Evolutionary conservation across 1,284 basidiomycete species (phyloP).

Genomic region (Puccinia polysora): DNA sequence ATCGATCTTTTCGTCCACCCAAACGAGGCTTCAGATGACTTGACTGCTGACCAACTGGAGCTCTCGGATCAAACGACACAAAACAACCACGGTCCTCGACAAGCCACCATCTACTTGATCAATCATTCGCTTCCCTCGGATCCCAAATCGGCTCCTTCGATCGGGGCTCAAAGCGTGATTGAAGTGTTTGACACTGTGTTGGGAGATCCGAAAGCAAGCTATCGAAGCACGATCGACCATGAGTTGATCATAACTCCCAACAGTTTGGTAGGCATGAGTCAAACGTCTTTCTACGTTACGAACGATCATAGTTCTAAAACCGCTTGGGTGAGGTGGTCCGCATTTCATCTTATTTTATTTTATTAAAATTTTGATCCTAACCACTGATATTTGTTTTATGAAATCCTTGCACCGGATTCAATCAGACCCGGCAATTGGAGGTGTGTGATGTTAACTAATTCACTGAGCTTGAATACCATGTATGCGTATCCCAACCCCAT

Average conservation of each 20-base stretch:
- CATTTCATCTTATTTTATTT: not conserved
- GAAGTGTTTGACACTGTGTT: constrained; percentile 36
- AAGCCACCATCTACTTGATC: constrained; percentile 35
- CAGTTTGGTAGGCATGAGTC: constrained; percentile 29
- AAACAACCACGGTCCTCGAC: not conserved
- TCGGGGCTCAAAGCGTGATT: constrained; percentile 31
- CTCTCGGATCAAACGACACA: constrained; percentile 4
- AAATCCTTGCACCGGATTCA: not conserved
- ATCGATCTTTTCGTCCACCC: constrained; percentile 19
- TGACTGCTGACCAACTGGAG: not conserved
- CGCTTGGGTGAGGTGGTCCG: constrained; percentile 29
- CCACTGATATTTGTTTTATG: no score
- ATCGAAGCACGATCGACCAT: constrained; percentile 24
- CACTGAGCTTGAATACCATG: not conserved
- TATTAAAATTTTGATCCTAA: not conserved
- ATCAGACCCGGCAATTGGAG: constrained; percentile 26
- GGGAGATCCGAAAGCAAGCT: constrained; percentile 19
- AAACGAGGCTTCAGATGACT: not conserved
- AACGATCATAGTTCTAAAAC: constrained; percentile 28
- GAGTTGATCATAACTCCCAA: constrained; percentile 25
- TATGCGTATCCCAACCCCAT: not conserved
- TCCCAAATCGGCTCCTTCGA: not conserved
- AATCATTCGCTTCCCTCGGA: constrained; percentile 28
- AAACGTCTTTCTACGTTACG: constrained; percentile 24
- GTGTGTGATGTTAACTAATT: constrained; percentile 7